Evolutionary conservation across 2,329 filamentous ascomycete species (phyloP).

Genomic region (Penicillium sp.): DNA sequence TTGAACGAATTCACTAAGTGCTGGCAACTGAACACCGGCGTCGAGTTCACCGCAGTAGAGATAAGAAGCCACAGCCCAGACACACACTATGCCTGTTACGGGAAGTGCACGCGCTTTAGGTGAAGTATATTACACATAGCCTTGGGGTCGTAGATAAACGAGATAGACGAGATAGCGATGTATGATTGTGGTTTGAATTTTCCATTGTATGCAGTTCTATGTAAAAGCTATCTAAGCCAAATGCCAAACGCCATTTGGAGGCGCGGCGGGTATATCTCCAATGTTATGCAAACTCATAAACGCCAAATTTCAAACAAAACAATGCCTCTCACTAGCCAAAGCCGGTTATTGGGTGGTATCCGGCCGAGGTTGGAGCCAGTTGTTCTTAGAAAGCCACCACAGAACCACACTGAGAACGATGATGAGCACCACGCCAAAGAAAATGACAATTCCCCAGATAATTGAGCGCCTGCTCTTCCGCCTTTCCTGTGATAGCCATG

Average conservation of each 20-base stretch:
- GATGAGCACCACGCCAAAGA: constrained; percentile 31
- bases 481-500: constrained; percentile 53
- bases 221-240: not conserved
- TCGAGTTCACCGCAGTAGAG: not conserved
- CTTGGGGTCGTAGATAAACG: not conserved
- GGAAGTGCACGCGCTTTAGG: not conserved
- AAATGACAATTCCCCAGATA: constrained; percentile 40
- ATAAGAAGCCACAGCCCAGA: not conserved
- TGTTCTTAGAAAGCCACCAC: constrained; percentile 40
- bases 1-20: no score
- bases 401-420: constrained; percentile 45
- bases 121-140: not conserved
- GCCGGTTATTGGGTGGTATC: not conserved
- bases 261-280: constrained; percentile 8
- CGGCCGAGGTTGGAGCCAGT: constrained; percentile 24
- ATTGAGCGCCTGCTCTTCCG: constrained; percentile 49
- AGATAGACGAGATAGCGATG: not conserved
- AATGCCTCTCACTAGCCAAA: no score
- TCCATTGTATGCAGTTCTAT: not conserved
- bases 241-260: constrained; percentile 3
- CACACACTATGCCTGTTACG: not conserved
- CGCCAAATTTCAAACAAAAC: not conserved
- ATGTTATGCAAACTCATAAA: not conserved
- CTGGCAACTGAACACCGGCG: not conserved
- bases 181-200: not conserved